These are phyloP conservation scores for Aspergillus brunneoviolaceus DNA, from an alignment of 2,329 filamentous ascomycete genomes.

Conservation along the genomic window DNA sequence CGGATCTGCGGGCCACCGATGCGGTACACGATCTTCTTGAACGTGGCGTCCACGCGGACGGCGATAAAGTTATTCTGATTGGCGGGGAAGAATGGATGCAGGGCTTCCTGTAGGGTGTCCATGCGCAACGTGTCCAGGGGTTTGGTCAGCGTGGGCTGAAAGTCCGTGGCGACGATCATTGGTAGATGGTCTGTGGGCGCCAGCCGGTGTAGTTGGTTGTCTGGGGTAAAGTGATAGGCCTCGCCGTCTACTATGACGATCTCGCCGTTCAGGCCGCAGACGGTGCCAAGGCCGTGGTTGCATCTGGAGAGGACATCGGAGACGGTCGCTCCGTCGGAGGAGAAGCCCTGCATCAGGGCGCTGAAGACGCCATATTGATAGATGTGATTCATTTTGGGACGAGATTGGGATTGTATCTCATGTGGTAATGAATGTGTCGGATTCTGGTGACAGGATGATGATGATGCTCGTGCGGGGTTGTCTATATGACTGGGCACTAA, in stretches of 20 bases:
- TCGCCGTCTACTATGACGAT: constrained; percentile 44
- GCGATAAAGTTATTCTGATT: constrained; percentile 17
- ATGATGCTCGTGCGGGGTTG: background rate
- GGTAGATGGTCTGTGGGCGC: constrained; percentile 38
- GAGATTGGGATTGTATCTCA: background rate
- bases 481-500: background rate
- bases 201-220: constrained; percentile 37
- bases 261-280: constrained; percentile 46
- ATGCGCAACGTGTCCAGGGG: constrained; percentile 2
- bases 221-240: constrained; percentile 43
- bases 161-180: constrained; percentile 36
- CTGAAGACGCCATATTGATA: constrained; percentile 47
- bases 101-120: background rate
- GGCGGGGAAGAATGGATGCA: constrained; percentile 11
- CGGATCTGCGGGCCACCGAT: constrained; percentile 3
- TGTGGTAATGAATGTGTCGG: background rate
- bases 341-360: constrained; percentile 47
- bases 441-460: background rate
- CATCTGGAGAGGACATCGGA: constrained; percentile 39
- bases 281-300: constrained; percentile 48
- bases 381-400: background rate
- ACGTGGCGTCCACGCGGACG: constrained; percentile 7
- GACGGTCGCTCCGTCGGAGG: constrained; percentile 39
- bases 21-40: constrained; percentile 7
- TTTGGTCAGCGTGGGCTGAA: constrained; percentile 26